Base-by-base conservation (phyloP, 345 rosid genomes). In the Aquilaria yunnanensis region DNA sequence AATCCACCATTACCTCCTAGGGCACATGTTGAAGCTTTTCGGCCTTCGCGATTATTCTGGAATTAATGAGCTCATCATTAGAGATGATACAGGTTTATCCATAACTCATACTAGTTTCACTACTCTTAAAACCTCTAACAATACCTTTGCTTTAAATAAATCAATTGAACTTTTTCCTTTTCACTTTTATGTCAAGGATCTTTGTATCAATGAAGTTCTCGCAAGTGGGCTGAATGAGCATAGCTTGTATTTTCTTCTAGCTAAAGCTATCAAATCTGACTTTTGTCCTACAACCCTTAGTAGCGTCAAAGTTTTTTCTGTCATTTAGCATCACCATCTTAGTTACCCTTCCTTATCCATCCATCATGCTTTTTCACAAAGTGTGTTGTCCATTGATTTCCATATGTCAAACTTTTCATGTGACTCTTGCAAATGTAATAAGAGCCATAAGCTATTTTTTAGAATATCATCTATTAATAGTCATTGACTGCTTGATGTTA, bases 111-210 rank as follows among this genome's bases (percentile, higher is more conserved):
- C 33, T 55, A 51, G 68, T 54, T 55, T 56, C 16, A 2, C 23
- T 51, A 16, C 16, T 12, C 57, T 64, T 9, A 14, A 6, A 11
- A 47, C 41, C 12, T 32, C 65, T n/a, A 30, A 9, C 10, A 10
- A 31, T 37, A 3, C 55, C 30, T 54, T 68, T 68, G 6, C 32
- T 3, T 14, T 67, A 9, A 14, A 34, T 49, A 31, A 61, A 3
- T 33, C 53, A 9, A 52, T 54, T 52, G 47, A 60, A 41, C 60
- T 67, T 13, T 53, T 37, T 23, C 71, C 65, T 10, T 10, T 30
- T 37, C 51, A 7, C 14, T 67, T 67, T 67, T 6, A 10, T 59
- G 65, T 67, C 51, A 52, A 60, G 71, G 65, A 67, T 16, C 23
- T 60, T 1, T 13, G 10, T 2, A 60, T 6, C 2, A 56, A 56